These are phyloP conservation scores for Xerocomus amazonicus DNA, from an alignment of 1,284 basidiomycete species.

Conservation along the genomic window DNA sequence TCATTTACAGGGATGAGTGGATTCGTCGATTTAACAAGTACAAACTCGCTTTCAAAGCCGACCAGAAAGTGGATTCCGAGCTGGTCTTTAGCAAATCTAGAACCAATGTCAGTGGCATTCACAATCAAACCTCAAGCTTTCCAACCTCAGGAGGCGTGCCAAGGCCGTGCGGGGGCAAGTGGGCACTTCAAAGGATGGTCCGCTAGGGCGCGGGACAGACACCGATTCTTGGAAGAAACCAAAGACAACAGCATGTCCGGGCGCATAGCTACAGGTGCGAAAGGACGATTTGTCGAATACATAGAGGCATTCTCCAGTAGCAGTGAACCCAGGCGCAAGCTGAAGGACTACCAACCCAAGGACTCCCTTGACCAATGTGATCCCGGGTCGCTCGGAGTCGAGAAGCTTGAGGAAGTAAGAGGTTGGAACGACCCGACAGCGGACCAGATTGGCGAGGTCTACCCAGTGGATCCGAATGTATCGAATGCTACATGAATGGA, in stretches of 20 bases:
- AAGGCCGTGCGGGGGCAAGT: conserved; percentile 57
- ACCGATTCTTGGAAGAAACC: conserved; percentile 63
- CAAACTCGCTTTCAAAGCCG: conserved; percentile 69
- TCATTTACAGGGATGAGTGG: conserved; percentile 47
- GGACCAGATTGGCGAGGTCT: conserved; percentile 52
- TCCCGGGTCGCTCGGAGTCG: conserved; percentile 44
- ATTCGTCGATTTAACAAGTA: conserved; percentile 51
- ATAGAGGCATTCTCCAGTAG: conserved; percentile 53
- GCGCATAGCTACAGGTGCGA: conserved; percentile 50
- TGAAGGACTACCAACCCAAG: conserved; percentile 47
- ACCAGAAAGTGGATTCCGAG: conserved; percentile 53
- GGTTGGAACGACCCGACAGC: conserved; percentile 52
- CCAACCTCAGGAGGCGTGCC: conserved; percentile 46
- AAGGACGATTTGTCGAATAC: conserved; percentile 51
- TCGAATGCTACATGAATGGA: conserved; percentile 9
- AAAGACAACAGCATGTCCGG: conserved; percentile 55
- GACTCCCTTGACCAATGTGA: conserved; percentile 43
- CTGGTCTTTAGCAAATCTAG: conserved; percentile 37
- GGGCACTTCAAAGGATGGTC: conserved; percentile 38
- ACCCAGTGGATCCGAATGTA: conserved; percentile 58
- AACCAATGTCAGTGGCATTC: background rate
- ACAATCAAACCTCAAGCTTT: conserved; percentile 17
- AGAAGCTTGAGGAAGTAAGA: conserved; percentile 54
- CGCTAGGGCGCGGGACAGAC: conserved; percentile 33
- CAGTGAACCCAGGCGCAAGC: conserved; percentile 37